These are phyloP conservation scores for Rosellinia necatrix DNA, from an alignment of 2,329 filamentous ascomycete genomes.

Conservation along the genomic window DNA sequence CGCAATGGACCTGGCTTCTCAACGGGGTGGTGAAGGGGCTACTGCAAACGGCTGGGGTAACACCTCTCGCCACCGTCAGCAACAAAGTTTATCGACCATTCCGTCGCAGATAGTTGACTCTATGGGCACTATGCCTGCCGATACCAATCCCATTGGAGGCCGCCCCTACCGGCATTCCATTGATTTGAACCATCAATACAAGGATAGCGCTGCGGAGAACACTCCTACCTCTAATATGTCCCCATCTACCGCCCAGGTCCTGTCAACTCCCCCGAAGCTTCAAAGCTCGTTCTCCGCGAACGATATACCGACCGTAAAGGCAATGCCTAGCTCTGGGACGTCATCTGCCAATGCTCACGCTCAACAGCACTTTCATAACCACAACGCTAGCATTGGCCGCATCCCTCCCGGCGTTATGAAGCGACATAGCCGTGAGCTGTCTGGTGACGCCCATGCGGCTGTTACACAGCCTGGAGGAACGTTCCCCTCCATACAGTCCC, in stretches of 20 bases:
- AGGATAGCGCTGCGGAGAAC: constrained; percentile 49
- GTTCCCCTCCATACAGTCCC: constrained; percentile 69
- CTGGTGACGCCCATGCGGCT: constrained; percentile 51
- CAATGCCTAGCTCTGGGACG: constrained; percentile 43
- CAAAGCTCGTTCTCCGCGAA: constrained; percentile 89
- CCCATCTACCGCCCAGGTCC: constrained; percentile 54
- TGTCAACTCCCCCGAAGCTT: constrained; percentile 72
- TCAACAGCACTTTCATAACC: constrained; percentile 71
- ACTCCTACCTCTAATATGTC: constrained; percentile 47
- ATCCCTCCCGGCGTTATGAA: constrained; percentile 71
- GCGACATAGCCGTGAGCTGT: constrained; percentile 76
- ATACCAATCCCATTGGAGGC: constrained; percentile 52
- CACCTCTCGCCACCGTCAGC: constrained; percentile 70
- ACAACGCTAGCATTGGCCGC: constrained; percentile 81
- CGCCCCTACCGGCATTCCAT: constrained; percentile 63
- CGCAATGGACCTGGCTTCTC: constrained; percentile 78
- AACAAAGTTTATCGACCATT: constrained; percentile 61
- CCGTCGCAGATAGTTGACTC: constrained; percentile 44
- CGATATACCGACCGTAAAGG: constrained; percentile 86
- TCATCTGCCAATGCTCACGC: constrained; percentile 57
- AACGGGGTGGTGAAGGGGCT: constrained; percentile 59
- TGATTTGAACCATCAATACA: constrained; percentile 51
- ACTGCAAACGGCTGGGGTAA: constrained; percentile 61
- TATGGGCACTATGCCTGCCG: constrained; percentile 46
- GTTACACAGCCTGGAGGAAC: constrained; percentile 46